phyloP scores from a whole-genome alignment of 768 basidiomycete species.

The Tylopilus rubrobrunneus region DNA sequence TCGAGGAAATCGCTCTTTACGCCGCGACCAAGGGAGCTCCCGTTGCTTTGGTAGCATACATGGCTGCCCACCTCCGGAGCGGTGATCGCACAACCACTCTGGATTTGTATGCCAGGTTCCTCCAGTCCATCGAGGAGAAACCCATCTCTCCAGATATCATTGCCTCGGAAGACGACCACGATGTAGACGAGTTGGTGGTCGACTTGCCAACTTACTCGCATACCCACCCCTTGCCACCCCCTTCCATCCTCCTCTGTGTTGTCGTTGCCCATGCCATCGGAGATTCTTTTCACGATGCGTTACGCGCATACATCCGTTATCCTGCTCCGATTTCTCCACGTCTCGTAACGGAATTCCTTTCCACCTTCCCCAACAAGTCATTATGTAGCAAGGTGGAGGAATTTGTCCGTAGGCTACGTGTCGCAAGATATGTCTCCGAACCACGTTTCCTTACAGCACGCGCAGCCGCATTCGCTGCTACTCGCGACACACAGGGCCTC shows the following conservation, averaged over 20 bases:
- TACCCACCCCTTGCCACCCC: slow-evolving; percentile 11
- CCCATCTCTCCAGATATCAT: slow-evolving; percentile 13
- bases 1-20: slow-evolving; percentile 48
- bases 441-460: slow-evolving; percentile 49
- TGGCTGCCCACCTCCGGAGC: slow-evolving; percentile 43
- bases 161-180: slow-evolving; percentile 12
- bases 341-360: slow-evolving; percentile 38
- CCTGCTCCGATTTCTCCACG: slow-evolving; percentile 34
- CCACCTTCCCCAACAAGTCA: slow-evolving; percentile 32
- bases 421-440: slow-evolving; percentile 49
- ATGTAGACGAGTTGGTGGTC: slow-evolving; percentile 25
- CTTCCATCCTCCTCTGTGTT: slow-evolving; percentile 48
- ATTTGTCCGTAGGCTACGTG: slow-evolving; percentile 46
- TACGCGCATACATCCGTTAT: slow-evolving; percentile 40
- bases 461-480: slow-evolving; percentile 42
- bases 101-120: slow-evolving; percentile 41
- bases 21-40: slow-evolving; percentile 43
- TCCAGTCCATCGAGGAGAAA: slow-evolving; percentile 20
- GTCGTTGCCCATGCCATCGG: slow-evolving; percentile 60
- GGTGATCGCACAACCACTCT: slow-evolving; percentile 42
- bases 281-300: slow-evolving; percentile 54
- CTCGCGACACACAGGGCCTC: slow-evolving; percentile 32
- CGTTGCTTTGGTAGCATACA: slow-evolving; percentile 46
- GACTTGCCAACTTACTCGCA: slow-evolving; percentile 18
- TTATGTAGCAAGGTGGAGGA: slow-evolving; percentile 40